These are phyloP conservation scores for Paramyrothecium sp. DNA, from an alignment of 2,329 filamentous ascomycete genomes.

Conservation along the genomic window DNA sequence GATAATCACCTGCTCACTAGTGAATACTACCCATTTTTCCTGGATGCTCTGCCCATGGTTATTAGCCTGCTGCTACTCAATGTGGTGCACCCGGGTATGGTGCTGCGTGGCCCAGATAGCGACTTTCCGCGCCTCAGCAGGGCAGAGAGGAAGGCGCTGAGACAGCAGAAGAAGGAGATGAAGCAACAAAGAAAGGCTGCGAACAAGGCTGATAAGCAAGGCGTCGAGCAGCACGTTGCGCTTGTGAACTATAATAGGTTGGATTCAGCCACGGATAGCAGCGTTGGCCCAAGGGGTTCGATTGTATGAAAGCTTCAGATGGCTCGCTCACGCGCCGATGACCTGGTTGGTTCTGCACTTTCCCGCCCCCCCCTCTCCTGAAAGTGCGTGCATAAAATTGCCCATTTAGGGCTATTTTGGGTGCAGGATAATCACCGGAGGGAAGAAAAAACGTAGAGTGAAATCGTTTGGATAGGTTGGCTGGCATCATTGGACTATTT, in stretches of 20 bases:
- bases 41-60: constrained; percentile 57
- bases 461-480: too few species aligned
- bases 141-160: constrained; percentile 42
- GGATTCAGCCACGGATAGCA: not conserved
- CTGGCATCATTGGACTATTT: too few species aligned
- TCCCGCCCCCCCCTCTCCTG: not conserved
- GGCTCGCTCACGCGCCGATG: not conserved
- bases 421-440: not conserved
- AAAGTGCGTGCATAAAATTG: not conserved
- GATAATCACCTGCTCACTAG: constrained; percentile 45
- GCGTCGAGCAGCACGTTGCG: constrained; percentile 14
- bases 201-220: constrained; percentile 19
- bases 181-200: constrained; percentile 18
- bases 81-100: constrained; percentile 44
- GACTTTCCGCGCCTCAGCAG: constrained; percentile 41
- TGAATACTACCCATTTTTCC: constrained; percentile 49
- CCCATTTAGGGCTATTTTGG: not conserved
- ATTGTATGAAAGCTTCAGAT: not conserved
- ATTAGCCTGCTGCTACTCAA: constrained; percentile 41
- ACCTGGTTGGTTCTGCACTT: too few species aligned
- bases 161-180: constrained; percentile 30
- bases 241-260: constrained; percentile 6
- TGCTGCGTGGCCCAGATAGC: constrained; percentile 42
- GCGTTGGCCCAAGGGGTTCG: not conserved
- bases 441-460: not conserved